Conservation (phyloP, 352 stramenopile genomes). For the Phytophthora pinifolia region DNA sequence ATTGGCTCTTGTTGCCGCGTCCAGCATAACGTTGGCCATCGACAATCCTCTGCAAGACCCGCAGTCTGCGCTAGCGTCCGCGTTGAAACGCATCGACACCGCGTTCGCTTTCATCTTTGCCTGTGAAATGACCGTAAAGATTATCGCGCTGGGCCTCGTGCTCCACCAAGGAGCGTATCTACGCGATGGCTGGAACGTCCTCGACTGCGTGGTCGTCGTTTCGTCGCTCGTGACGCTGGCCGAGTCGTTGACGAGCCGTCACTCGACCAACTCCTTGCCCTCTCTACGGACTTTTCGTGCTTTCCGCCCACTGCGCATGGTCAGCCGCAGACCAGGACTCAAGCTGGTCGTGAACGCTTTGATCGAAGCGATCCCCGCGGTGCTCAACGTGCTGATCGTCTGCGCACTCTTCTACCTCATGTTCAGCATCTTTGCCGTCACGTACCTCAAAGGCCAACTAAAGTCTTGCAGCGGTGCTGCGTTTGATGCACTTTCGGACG, state of each 20-base stretch:
- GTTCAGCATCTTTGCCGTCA: conserved; percentile 94
- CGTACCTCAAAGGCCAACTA: conserved; percentile 92
- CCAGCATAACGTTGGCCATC: conserved; percentile 78
- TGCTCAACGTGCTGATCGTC: conserved; percentile 89
- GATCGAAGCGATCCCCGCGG: conserved; percentile 81
- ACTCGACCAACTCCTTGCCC: conserved; percentile 67
- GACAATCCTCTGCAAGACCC: conserved; percentile 82
- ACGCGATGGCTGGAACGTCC: conserved; percentile 84
- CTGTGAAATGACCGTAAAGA: conserved; percentile 87
- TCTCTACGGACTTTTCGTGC: conserved; percentile 82
- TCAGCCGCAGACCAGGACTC: conserved; percentile 80
- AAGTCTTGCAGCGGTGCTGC: conserved; percentile 67
- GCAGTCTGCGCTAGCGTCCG: conserved; percentile 27
- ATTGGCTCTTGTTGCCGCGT: conserved; percentile 74
- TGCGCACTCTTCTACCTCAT: conserved; percentile 93
- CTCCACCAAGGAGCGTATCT: conserved; percentile 80
- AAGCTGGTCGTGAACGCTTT: conserved; percentile 91
- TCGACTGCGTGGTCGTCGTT: conserved; percentile 88
- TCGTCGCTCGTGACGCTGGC: conserved; percentile 70
- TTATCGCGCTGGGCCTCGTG: conserved; percentile 79
- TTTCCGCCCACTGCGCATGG: conserved; percentile 89
- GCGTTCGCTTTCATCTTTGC: conserved; percentile 79
- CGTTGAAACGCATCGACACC: conserved; percentile 65
- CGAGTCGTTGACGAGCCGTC: conserved; percentile 33
- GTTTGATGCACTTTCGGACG: conserved; percentile 46